Evolutionary conservation across 495 filamentous ascomycete genomes (phyloP).

Genomic region (Pyrenula massariospora): DNA sequence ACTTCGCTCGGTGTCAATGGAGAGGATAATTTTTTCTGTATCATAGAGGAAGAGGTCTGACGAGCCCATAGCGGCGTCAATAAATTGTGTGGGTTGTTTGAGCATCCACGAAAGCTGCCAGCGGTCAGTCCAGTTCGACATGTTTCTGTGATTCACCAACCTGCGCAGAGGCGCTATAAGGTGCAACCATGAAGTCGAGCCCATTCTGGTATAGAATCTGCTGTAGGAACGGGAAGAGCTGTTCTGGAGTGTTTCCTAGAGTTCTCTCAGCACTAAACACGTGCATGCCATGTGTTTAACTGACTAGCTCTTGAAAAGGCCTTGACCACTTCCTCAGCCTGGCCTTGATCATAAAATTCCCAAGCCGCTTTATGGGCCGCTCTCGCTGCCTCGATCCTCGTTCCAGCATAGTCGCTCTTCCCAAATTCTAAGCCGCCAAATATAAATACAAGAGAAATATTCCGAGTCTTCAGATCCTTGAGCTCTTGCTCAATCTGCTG

Average conservation of each 20-base stretch:
- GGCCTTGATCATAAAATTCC: slow-evolving; percentile 72
- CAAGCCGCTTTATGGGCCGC: slow-evolving; percentile 56
- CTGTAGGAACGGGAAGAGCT: slow-evolving; percentile 65
- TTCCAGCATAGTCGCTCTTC: slow-evolving; percentile 46
- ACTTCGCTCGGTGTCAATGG: slow-evolving; percentile 53
- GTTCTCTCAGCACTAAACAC: not conserved
- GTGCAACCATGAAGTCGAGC: slow-evolving; percentile 74
- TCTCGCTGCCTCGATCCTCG: slow-evolving; percentile 31
- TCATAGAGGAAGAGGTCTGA: slow-evolving; percentile 85
- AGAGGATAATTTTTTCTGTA: slow-evolving; percentile 69
- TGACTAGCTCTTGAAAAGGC: slow-evolving; percentile 76
- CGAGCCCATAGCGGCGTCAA: slow-evolving; percentile 71
- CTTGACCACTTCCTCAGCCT: slow-evolving; percentile 65
- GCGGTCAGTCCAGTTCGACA: not conserved
- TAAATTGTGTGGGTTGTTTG: slow-evolving; percentile 51
- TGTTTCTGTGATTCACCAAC: slow-evolving; percentile 28
- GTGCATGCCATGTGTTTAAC: slow-evolving; percentile 4
- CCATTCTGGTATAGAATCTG: slow-evolving; percentile 54
- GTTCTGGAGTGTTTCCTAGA: slow-evolving; percentile 43
- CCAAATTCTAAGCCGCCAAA: slow-evolving; percentile 79
- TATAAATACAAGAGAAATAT: slow-evolving; percentile 64
- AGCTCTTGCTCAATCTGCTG: slow-evolving; percentile 64
- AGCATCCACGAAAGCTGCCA: slow-evolving; percentile 71
- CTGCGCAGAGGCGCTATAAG: slow-evolving; percentile 83
- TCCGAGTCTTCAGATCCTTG: slow-evolving; percentile 46